A percentile compares a stretch with the other conserved stretches of the same genome.
phyloP scores from a whole-genome alignment of 108 stramenopile species.

The Fistulifera pelliculosa region DNA sequence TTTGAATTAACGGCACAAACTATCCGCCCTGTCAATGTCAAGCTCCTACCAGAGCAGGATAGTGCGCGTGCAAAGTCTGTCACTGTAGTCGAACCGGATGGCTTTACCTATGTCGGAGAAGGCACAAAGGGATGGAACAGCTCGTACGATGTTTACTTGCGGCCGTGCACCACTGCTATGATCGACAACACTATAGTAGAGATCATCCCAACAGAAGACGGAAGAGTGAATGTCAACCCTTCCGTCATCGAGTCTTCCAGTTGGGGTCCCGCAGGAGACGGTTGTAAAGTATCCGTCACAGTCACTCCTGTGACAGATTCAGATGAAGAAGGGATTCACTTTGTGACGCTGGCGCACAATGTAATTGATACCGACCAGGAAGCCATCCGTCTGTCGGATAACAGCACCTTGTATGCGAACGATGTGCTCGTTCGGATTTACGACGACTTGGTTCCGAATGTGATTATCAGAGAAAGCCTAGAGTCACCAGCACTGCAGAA shows the following conservation, averaged over 20 bases:
- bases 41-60: constrained; percentile 12
- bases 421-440: constrained; percentile 23
- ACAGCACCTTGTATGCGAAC: constrained; percentile 10
- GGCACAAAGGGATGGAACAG: constrained; percentile 19
- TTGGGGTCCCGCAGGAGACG: neutral
- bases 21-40: constrained; percentile 15
- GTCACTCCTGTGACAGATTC: constrained; percentile 11
- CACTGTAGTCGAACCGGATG: constrained; percentile 11
- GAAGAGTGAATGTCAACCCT: constrained; percentile 4
- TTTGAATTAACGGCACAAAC: constrained; percentile 14
- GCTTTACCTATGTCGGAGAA: constrained; percentile 19
- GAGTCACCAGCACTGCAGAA: constrained; percentile 21
- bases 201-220: constrained; percentile 7
- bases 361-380: constrained; percentile 2
- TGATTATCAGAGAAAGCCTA: constrained; percentile 20
- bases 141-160: constrained; percentile 25
- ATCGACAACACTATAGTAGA: constrained; percentile 7
- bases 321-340: constrained; percentile 18
- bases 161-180: constrained; percentile 17
- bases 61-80: constrained; percentile 19
- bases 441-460: constrained; percentile 22
- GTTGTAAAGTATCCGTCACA: constrained; percentile 17
- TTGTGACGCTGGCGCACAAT: constrained; percentile 15
- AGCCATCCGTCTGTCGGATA: constrained; percentile 12
- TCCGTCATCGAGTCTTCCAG: neutral